Percentiles rank a stretch among this genome's conserved stretches.
Conservation (phyloP, 345 rosid species). For the Erysimum cheiranthoides region DNA sequence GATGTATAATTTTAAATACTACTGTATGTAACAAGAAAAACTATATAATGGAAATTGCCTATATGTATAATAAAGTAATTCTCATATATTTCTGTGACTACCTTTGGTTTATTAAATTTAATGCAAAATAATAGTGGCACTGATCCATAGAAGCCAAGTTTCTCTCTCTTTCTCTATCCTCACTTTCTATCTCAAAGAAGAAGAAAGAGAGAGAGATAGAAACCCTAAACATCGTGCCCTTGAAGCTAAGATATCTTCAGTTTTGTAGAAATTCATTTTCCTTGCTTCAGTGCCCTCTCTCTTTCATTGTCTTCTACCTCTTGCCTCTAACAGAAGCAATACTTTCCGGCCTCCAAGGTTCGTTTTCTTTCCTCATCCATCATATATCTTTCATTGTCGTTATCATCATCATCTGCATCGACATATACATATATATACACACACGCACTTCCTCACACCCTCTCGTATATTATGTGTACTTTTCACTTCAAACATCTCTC, state of each 20-base stretch:
- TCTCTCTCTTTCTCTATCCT: conserved; percentile 19
- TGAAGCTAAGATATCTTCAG: conserved; percentile 60
- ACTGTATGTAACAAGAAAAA: not conserved
- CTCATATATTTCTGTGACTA: conserved; percentile 62
- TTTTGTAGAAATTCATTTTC: conserved; percentile 41
- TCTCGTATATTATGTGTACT: conserved; percentile 12
- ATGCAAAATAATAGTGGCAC: conserved; percentile 48
- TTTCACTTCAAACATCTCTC: conserved; percentile 25
- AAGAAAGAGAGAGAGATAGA: conserved; percentile 41
- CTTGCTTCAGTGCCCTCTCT: conserved; percentile 42
- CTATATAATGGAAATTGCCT: not conserved
- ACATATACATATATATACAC: conserved; percentile 4
- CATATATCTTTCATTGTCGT: conserved; percentile 38
- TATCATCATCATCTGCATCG: conserved; percentile 37
- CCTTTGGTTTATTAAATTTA: conserved; percentile 43
- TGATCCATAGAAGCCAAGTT: conserved; percentile 48
- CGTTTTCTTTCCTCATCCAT: conserved; percentile 38
- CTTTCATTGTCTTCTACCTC: conserved; percentile 52
- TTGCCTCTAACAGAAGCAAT: conserved; percentile 49
- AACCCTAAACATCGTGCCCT: conserved; percentile 64
- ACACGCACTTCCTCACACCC: conserved; percentile 5
- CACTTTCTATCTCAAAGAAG: conserved; percentile 46
- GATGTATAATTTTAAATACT: not conserved
- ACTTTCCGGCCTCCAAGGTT: conserved; percentile 53
- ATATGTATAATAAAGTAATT: conserved; percentile 24